Evolutionary conservation across 208 protist species (phyloP), one percentile per base, ranked within the genome.

Genomic region (Leishmania martiniquensis): DNA sequence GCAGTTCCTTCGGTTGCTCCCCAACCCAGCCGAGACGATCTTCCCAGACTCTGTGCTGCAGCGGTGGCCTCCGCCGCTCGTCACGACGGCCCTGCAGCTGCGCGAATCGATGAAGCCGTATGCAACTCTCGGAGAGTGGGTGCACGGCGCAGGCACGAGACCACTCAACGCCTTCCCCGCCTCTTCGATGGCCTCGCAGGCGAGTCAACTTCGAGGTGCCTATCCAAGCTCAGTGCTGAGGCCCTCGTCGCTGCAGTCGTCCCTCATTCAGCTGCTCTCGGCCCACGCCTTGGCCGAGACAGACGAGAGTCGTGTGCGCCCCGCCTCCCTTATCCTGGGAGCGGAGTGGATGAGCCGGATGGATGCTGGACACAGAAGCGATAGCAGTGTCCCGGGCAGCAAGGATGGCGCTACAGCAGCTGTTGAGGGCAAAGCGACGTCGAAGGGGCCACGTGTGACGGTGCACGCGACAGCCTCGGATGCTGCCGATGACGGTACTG

Each of bases 1-100:
- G 54, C 78, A 82, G 75, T 76, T 81, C 57, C 65, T 89, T 34
- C 74, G 76, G 32, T 55, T n/a, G 29, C 37, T 84, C 3, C 45
- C 65, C 5, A 4, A 70, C 44, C 78, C 83, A 0, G 78, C 71
- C 0, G 83, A 76, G 22, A 52, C 32, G 3, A 49, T 85, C 2
- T 84, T 88, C 34, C 68, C 72, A 0, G 32, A 76, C 17, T 17
- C 57, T 1, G 54, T 59, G 51, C 0, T 72, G 49, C 6, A 52
- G 32, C 73, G 51, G 9, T 83, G 60, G 75, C 78, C 83, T 29
- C 7, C 17, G 42, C 44, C 63, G 49, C 57, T 81, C 15, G 12
- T 42, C n/a, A 39, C 25, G 4, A 5, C 65, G 15, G 78, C 78
- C 0, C n/a, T 49, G 49, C 42, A 51, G 22, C 59, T 87, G 25